Base-by-base conservation (phyloP, 2,329 filamentous ascomycete species). In the Anthostomella pinea region DNA sequence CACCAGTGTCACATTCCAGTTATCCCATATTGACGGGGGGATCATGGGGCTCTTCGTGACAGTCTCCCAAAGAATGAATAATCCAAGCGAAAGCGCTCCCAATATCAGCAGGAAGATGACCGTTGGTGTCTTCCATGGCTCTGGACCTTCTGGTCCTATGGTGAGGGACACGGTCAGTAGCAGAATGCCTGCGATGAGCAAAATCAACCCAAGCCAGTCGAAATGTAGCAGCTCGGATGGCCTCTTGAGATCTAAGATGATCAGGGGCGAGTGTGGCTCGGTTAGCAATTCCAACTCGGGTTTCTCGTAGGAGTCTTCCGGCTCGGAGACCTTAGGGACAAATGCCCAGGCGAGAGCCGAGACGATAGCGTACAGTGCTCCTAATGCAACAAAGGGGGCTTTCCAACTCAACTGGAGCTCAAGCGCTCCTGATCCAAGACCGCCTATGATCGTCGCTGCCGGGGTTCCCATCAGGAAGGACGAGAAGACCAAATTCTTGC, bases 391-490 rank as follows among this genome's bases (percentile, higher is more conserved):
- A 30, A 60, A 60, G 1, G 57, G 51, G 2, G 57, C 54, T 33
- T 53, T 59, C 59, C 59, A 62, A 28, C 35, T 49, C 11, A 57
- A 41, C 18, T 43, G 26, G 2, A 54, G 44, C 26, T 54, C 50
- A n/a, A 59, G 44, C 7, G 47, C 53, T 9, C 59, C 59, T 4
- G 57, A 58, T 17, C 56, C 55, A n/a, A 60, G 38, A 13, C 59
- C 56, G 7, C 59, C 59, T 16, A 62, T 49, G 16, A 62, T 54
- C 4, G 56, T 59, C 3, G 57, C 57, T 8, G 52, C 46, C 8
- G 57, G 54, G 2, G 54, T 60, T 9, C 59, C 59, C 51, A 58
- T 58, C 19, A 60, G 49, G 34, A 62, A 59, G 17, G 58, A 54
- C 2, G 57, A 57, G 31, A 60, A 61, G 11, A 56, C 55, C 23